These are phyloP conservation scores for Vicia faba DNA, from an alignment of 306 rosid genomes.

Conservation along the genomic window DNA sequence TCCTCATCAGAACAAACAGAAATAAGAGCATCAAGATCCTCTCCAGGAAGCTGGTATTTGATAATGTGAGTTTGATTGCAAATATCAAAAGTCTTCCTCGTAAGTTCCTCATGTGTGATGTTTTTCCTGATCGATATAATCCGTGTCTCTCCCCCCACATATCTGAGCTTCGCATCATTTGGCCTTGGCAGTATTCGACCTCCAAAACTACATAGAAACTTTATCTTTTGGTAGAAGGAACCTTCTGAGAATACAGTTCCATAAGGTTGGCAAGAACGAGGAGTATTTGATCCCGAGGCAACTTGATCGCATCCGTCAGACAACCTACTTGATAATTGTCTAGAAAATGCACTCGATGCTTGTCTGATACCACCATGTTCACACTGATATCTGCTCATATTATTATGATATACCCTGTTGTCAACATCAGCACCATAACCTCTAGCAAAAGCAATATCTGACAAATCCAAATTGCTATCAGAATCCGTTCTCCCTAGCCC, in stretches of 20 bases:
- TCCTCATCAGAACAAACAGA: constrained; percentile 94
- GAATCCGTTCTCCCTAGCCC: constrained; percentile 53
- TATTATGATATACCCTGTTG: constrained; percentile 48
- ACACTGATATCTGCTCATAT: constrained; percentile 44
- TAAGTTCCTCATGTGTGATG: constrained; percentile 62
- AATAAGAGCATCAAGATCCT: constrained; percentile 94
- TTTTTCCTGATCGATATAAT: constrained; percentile 66
- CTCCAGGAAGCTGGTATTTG: constrained; percentile 97
- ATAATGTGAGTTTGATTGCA: constrained; percentile 71
- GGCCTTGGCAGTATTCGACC: constrained; percentile 90
- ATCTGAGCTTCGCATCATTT: constrained; percentile 79
- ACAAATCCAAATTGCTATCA: constrained; percentile 51
- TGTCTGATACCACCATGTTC: constrained; percentile 58
- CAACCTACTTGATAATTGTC: constrained; percentile 51
- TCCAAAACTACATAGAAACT: constrained; percentile 91
- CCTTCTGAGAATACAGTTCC: constrained; percentile 51
- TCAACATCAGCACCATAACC: constrained; percentile 55
- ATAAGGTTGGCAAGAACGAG: constrained; percentile 51
- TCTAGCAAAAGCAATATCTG: constrained; percentile 44
- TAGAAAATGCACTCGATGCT: constrained; percentile 41
- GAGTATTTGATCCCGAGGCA: constrained; percentile 47
- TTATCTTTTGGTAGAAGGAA: constrained; percentile 59
- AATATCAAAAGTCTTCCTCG: constrained; percentile 64
- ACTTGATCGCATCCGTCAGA: constrained; percentile 42
- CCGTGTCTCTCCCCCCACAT: constrained; percentile 90